Percentiles rank a stretch among this genome's conserved stretches.
phyloP scores from a whole-genome alignment of 78 protist species.

The slime mould (Dictyostelium discoideum) region dicty_2.7 NC_007090.3:5204501-5205000 shows the following conservation, averaged over 20 bases:
- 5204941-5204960: background rate
- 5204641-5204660: conserved; percentile 47
- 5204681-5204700: conserved; percentile 61
- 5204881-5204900: background rate
- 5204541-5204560: background rate
- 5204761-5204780: conserved; percentile 29
- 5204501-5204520: background rate
- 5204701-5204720: conserved; percentile 44
- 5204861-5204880: background rate
- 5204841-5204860: conserved; percentile 7
- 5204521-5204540: background rate
- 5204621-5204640: conserved; percentile 57
- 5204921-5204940: conserved; percentile 38
- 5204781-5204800: conserved; percentile 50
- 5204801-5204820: background rate
- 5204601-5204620: conserved; percentile 60
- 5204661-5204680: conserved; percentile 22
- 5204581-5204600: conserved; percentile 35
- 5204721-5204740: conserved; percentile 6
- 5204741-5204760: conserved; percentile 24
- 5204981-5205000: background rate
- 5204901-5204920: conserved; percentile 24
- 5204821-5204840: conserved; percentile 14
- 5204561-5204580: conserved; percentile 20
- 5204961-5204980: background rate